Conservation (phyloP, 1,139 yeast genomes). For the Pichia sp. region DNA sequence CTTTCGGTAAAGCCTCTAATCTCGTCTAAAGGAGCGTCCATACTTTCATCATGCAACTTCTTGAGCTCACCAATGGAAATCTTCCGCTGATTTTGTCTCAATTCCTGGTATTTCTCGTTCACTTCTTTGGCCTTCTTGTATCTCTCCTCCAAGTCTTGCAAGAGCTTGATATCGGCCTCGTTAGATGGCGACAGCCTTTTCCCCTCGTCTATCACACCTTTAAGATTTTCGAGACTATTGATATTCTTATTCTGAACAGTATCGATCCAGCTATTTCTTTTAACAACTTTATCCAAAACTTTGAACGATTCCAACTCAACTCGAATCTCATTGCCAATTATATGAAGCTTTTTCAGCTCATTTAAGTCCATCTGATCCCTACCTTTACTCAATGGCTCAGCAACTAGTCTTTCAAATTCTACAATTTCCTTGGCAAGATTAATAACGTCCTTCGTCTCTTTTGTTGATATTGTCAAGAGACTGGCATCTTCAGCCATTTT, state of each 20-base stretch:
- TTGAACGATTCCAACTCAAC: slow-evolving; percentile 49
- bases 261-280: slow-evolving; percentile 47
- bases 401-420: slow-evolving; percentile 48
- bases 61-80: slow-evolving; percentile 2
- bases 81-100: slow-evolving; percentile 1
- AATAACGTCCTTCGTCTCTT: slow-evolving; percentile 57
- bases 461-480: slow-evolving; percentile 45
- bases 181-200: slow-evolving; percentile 27
- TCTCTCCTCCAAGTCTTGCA: slow-evolving; percentile 6
- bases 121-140: background rate
- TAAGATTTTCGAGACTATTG: slow-evolving; percentile 5
- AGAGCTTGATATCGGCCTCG: slow-evolving; percentile 24
- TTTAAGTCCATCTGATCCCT: slow-evolving; percentile 36
- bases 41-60: slow-evolving; percentile 1
- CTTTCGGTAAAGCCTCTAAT: background rate
- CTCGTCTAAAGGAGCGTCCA: slow-evolving; percentile 9
- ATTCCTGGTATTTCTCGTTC: background rate
- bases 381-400: slow-evolving; percentile 10
- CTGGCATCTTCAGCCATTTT: slow-evolving; percentile 46
- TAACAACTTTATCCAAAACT: slow-evolving; percentile 45
- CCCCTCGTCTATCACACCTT: slow-evolving; percentile 36
- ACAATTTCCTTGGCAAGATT: slow-evolving; percentile 53
- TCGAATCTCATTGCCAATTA: slow-evolving; percentile 56
- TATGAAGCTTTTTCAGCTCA: slow-evolving; percentile 34
- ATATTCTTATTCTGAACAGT: slow-evolving; percentile 1